Evolutionary conservation across 2,329 filamentous ascomycete species (phyloP).

Genomic region (Aspergillus sp.): DNA sequence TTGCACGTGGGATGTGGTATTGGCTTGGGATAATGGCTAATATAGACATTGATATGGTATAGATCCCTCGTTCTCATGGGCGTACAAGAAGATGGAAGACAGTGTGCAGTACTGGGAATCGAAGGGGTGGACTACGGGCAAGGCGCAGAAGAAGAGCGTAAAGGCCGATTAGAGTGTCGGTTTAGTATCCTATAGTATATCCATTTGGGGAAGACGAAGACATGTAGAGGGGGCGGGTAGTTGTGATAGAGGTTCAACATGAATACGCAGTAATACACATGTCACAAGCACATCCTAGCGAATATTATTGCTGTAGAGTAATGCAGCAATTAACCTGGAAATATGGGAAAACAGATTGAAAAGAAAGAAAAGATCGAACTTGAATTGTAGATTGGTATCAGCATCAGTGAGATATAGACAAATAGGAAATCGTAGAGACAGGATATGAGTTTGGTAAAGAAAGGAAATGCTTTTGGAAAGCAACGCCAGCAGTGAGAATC

Average conservation of each 20-base stretch:
- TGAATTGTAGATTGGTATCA: neutral
- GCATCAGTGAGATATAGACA: neutral
- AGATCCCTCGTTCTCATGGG: conserved; percentile 47
- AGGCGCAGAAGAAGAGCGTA: conserved; percentile 39
- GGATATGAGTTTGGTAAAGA: neutral
- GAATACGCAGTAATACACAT: neutral
- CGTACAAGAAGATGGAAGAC: conserved; percentile 53
- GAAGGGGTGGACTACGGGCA: conserved; percentile 35
- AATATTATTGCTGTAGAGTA: no score
- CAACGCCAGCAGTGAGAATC: neutral
- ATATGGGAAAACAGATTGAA: no score
- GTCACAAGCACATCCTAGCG: no score
- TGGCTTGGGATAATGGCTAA: neutral
- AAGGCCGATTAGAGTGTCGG: conserved; percentile 32
- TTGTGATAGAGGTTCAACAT: neutral
- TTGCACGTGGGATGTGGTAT: neutral
- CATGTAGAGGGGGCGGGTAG: neutral
- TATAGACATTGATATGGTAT: neutral
- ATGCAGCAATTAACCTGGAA: no score
- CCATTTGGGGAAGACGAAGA: neutral
- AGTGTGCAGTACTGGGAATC: conserved; percentile 49
- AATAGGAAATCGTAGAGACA: neutral
- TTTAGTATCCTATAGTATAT: neutral
- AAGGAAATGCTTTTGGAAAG: neutral
- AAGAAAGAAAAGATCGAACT: no score